A percentile compares a stretch with the other conserved stretches of the same genome.
phyloP scores from a whole-genome alignment of 1,284 basidiomycete species.

The Sanguinoderma infundibulare region DNA sequence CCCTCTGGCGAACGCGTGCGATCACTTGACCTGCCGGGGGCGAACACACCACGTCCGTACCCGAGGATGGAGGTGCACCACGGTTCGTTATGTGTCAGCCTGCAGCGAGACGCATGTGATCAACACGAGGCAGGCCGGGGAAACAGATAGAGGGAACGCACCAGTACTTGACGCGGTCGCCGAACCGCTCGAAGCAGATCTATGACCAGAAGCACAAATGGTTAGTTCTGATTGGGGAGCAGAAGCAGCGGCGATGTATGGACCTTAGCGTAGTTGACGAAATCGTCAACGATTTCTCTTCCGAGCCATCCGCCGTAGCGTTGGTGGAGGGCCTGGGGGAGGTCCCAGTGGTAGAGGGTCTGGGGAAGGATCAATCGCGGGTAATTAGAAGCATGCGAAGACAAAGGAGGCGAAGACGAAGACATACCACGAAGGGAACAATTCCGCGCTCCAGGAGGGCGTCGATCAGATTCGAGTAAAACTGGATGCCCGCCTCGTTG shows the following conservation, averaged over 20 bases:
- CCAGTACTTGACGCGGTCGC: conserved; percentile 80
- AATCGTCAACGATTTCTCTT: conserved; percentile 68
- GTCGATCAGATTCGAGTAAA: conserved; percentile 73
- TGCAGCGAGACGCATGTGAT: conserved; percentile 29
- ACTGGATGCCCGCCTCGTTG: conserved; percentile 69
- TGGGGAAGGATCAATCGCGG: conserved; percentile 31
- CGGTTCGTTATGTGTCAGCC: conserved; percentile 77
- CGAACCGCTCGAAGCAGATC: conserved; percentile 74
- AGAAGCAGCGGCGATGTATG: conserved; percentile 15
- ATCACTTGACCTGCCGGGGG: conserved; percentile 71
- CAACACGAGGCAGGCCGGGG: neutral
- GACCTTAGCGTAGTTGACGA: conserved; percentile 64
- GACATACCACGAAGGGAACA: conserved; percentile 68
- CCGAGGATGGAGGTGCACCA: conserved; percentile 76
- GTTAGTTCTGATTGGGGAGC: neutral
- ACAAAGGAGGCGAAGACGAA: neutral
- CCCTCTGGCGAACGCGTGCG: conserved; percentile 58
- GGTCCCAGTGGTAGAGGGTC: conserved; percentile 83
- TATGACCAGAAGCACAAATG: conserved; percentile 25
- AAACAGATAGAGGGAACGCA: conserved; percentile 29
- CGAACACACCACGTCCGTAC: conserved; percentile 67
- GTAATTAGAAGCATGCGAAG: conserved; percentile 9
- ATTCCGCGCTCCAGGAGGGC: conserved; percentile 66
- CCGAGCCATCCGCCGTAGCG: conserved; percentile 78
- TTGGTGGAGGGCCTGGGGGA: conserved; percentile 71